Evolutionary conservation across 805 yeast genomes (phyloP).

Genomic region (Kluyveromyces wickerhamii): DNA sequence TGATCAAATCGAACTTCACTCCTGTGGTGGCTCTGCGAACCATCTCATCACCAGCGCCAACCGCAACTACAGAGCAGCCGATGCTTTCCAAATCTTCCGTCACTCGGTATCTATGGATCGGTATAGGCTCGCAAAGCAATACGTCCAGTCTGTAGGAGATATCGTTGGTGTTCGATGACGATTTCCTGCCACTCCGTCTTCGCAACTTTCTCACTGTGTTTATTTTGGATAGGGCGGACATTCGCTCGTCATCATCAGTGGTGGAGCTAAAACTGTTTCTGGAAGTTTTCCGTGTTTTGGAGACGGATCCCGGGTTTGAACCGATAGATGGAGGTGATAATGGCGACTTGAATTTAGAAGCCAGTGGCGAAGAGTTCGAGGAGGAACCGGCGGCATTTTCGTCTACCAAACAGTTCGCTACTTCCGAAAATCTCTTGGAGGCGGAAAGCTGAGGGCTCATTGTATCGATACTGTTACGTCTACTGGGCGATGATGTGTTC

Average conservation of each 20-base stretch:
- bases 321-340: constrained; percentile 19
- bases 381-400: not conserved
- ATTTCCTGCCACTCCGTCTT: constrained; percentile 25
- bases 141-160: constrained; percentile 45
- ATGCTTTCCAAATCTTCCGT: constrained; percentile 53
- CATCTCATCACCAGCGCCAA: constrained; percentile 74
- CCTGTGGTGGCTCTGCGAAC: constrained; percentile 75
- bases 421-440: constrained; percentile 1
- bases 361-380: constrained; percentile 7
- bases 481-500: constrained; percentile 24
- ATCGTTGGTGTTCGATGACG: constrained; percentile 15
- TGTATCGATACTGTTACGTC: constrained; percentile 16
- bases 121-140: constrained; percentile 79
- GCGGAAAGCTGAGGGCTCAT: constrained; percentile 4
- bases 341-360: constrained; percentile 22
- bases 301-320: constrained; percentile 39
- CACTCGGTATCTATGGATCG: constrained; percentile 65
- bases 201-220: constrained; percentile 19
- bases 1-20: constrained; percentile 74
- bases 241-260: constrained; percentile 20
- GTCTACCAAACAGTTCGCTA: not conserved
- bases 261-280: constrained; percentile 18
- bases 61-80: constrained; percentile 76
- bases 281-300: constrained; percentile 20
- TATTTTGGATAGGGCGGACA: constrained; percentile 23